Conservation (phyloP, 257 asterid species). For the Coffea canephora region DNA sequence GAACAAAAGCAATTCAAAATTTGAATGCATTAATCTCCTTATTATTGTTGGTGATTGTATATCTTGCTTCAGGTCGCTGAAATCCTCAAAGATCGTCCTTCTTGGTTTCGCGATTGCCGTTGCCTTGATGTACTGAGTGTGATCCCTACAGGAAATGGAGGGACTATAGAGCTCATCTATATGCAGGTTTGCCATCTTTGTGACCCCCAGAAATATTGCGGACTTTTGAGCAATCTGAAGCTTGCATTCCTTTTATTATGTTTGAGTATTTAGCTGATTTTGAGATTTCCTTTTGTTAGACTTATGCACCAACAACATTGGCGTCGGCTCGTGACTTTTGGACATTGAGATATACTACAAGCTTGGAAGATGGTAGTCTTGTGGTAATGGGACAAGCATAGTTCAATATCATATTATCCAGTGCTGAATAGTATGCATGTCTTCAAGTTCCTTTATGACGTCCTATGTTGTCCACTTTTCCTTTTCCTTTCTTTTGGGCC, state of each 20-base stretch:
- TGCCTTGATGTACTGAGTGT: constrained; percentile 65
- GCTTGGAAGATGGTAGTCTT: constrained; percentile 89
- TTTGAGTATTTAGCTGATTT: neutral
- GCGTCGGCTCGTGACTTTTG: constrained; percentile 97
- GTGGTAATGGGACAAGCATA: constrained; percentile 52
- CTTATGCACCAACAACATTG: constrained; percentile 91
- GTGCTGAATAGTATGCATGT: neutral
- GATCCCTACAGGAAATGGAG: constrained; percentile 89
- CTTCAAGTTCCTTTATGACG: neutral
- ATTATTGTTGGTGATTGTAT: neutral
- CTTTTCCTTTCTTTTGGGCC: neutral
- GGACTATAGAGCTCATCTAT: constrained; percentile 82
- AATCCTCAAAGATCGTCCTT: constrained; percentile 91
- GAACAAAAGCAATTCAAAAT: neutral
- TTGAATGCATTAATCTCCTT: neutral
- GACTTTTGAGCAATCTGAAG: neutral
- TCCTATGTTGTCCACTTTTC: neutral
- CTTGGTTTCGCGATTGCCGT: constrained; percentile 96
- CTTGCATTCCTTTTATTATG: neutral
- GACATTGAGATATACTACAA: constrained; percentile 76
- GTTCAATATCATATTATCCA: neutral
- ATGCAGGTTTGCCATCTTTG: constrained; percentile 57
- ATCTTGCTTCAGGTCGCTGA: constrained; percentile 65
- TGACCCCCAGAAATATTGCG: neutral
- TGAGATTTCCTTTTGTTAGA: constrained; percentile 33